Percentiles rank a stretch among this genome's conserved stretches.
These are phyloP conservation scores for Cytidiella melzeri DNA, from an alignment of 768 basidiomycete species.

Conservation along the genomic window DNA sequence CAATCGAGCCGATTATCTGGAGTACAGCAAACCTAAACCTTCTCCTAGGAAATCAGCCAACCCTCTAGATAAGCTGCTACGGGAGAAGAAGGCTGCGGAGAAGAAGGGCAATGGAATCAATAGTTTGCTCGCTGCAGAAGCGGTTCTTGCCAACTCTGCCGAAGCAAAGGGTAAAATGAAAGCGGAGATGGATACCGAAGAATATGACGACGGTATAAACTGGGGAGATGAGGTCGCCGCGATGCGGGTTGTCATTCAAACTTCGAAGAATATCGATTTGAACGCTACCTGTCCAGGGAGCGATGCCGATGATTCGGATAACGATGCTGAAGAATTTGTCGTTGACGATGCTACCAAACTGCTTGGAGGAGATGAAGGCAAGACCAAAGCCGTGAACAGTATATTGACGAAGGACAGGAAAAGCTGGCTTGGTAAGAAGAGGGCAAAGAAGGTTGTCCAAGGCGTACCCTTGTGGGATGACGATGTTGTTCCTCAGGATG, in stretches of 20 bases:
- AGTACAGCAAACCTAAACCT: background rate
- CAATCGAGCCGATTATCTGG: slow-evolving; percentile 6
- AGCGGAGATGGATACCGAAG: slow-evolving; percentile 21
- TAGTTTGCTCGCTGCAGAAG: slow-evolving; percentile 17
- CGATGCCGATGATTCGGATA: background rate
- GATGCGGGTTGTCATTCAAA: background rate
- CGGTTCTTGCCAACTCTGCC: background rate
- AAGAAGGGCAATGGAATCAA: slow-evolving; percentile 18
- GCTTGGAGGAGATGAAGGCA: slow-evolving; percentile 23
- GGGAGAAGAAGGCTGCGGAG: slow-evolving; percentile 21
- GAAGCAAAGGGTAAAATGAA: slow-evolving; percentile 10
- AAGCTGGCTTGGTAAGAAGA: slow-evolving; percentile 5
- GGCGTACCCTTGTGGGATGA: slow-evolving; percentile 30
- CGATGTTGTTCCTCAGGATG: background rate
- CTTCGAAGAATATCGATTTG: background rate
- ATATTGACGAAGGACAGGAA: slow-evolving; percentile 20
- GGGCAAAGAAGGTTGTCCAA: slow-evolving; percentile 9
- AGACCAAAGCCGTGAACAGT: slow-evolving; percentile 22
- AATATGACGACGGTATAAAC: slow-evolving; percentile 15
- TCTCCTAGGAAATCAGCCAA: slow-evolving; percentile 26
- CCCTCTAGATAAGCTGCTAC: slow-evolving; percentile 41
- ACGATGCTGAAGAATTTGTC: slow-evolving; percentile 15
- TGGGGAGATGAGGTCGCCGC: slow-evolving; percentile 10
- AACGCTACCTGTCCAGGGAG: background rate
- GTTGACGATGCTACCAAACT: slow-evolving; percentile 21